Base-by-base conservation (phyloP, 75 land plant species). In the Sequoia sempervirens region DNA sequence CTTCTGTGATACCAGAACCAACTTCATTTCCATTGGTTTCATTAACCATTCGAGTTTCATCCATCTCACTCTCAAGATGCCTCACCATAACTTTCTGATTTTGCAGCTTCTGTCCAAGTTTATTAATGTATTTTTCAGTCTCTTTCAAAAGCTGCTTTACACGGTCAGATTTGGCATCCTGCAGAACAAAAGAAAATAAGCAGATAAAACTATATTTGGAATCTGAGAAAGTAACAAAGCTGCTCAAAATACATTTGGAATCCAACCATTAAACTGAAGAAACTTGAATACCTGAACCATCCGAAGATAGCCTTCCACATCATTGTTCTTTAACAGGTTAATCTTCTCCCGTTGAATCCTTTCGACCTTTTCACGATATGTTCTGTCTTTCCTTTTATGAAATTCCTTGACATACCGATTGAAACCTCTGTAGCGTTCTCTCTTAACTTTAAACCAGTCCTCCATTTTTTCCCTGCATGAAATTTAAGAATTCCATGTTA, bases 161-260 rank as follows among this genome's bases (percentile, higher is more conserved):
- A 83, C 99, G 92, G 86, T 98, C 99, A 34, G 99, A 98, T 85
- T 98, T 98, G 68, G 99, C 92, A 91, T 96, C 99, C 96, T 94
- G 89, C n/a, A 23, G 14, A 75, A 7, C 13, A 30, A 79, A n/a
- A 28, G 28, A 30, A 13, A 82, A 82, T 45, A 79, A 52, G 50
- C 70, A 80, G 26, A 70, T 66, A 50, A 40, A 81, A 4, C 81
- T 68, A 36, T 82, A 68, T 45, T n/a, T 78, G 80, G 52, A 78
- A 3, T 38, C 28, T 26, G 23, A 9, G 46, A 23, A 45, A 37
- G 45, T 75, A 73, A 75, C 41, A 18, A 38, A 38, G 46, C 28
- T 43, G 80, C 50, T 78, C 80, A 78, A 78, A 78, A 36, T 73
- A 40, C 32, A 70, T 38, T 72, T 38, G 82, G 66, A 79, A 68